phyloP scores from a whole-genome alignment of 305 asterid genomes.

The Fraxinus baroniana region DNA sequence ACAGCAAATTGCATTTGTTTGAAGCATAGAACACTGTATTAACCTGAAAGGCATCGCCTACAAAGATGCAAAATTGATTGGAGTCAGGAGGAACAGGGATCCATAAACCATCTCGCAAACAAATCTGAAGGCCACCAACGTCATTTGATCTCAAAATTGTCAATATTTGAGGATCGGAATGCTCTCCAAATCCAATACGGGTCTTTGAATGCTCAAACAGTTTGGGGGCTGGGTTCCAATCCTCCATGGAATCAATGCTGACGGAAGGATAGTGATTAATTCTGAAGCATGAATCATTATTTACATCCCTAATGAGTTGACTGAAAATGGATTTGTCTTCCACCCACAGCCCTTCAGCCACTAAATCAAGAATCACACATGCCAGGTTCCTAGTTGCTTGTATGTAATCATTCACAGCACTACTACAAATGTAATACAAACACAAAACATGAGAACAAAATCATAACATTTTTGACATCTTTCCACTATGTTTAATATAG shows the following conservation, averaged over 20 bases:
- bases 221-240: not conserved
- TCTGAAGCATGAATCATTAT: constrained; percentile 65
- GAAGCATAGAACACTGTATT: not conserved
- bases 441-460: not conserved
- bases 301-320: constrained; percentile 37
- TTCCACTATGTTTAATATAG: constrained; percentile 17
- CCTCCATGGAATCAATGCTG: not conserved
- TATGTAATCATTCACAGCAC: constrained; percentile 48
- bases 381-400: constrained; percentile 44
- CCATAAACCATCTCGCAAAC: constrained; percentile 45
- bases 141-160: constrained; percentile 63
- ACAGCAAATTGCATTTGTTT: not conserved
- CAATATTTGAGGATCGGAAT: constrained; percentile 69
- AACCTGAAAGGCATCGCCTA: constrained; percentile 61
- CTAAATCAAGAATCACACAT: constrained; percentile 64
- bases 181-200: constrained; percentile 68
- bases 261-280: constrained; percentile 59
- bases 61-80: constrained; percentile 45
- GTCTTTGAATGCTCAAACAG: constrained; percentile 8
- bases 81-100: constrained; percentile 54
- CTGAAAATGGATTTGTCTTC: constrained; percentile 46
- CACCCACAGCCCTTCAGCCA: constrained; percentile 49
- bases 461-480: constrained; percentile 24
- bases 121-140: constrained; percentile 61
- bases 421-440: constrained; percentile 31